phyloP scores from a whole-genome alignment of 805 yeast genomes.

The Saturnispora quitensis region DNA sequence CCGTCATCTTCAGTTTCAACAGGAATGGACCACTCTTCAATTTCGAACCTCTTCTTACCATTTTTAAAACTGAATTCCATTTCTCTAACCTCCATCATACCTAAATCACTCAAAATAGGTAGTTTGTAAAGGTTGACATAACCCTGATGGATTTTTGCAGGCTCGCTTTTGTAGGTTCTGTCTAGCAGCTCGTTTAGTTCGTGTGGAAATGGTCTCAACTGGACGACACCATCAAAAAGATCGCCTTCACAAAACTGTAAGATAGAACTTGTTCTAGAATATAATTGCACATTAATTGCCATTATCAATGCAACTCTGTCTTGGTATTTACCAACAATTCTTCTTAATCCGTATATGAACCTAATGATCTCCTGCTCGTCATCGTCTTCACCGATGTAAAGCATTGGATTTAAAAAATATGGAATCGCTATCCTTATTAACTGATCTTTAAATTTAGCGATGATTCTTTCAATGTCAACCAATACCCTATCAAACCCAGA shows the following conservation, averaged over 20 bases:
- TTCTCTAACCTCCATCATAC: slow-evolving; percentile 64
- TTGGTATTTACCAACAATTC: slow-evolving; percentile 39
- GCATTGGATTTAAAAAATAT: slow-evolving; percentile 67
- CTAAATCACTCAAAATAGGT: slow-evolving; percentile 65
- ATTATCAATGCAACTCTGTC: slow-evolving; percentile 36
- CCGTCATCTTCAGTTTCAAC: slow-evolving; percentile 55
- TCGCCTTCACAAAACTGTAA: slow-evolving; percentile 43
- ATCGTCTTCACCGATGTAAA: slow-evolving; percentile 31
- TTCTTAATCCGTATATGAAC: slow-evolving; percentile 50
- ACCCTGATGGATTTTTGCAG: slow-evolving; percentile 77
- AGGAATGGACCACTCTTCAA: slow-evolving; percentile 95
- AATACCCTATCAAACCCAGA: slow-evolving; percentile 21
- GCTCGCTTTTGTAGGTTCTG: slow-evolving; percentile 59
- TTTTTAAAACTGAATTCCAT: slow-evolving; percentile 83
- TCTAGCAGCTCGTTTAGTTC: slow-evolving; percentile 59
- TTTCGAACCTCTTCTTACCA: slow-evolving; percentile 73
- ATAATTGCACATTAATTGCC: slow-evolving; percentile 58
- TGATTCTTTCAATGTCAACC: slow-evolving; percentile 33
- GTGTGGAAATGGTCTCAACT: slow-evolving; percentile 75
- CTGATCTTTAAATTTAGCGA: slow-evolving; percentile 36
- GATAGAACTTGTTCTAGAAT: slow-evolving; percentile 43
- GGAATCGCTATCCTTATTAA: slow-evolving; percentile 66
- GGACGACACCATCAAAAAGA: slow-evolving; percentile 58
- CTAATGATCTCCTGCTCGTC: slow-evolving; percentile 40
- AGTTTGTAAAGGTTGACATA: slow-evolving; percentile 66